Conservation (phyloP, 140 eudicot species). For the Bidens hawaiensis region DNA sequence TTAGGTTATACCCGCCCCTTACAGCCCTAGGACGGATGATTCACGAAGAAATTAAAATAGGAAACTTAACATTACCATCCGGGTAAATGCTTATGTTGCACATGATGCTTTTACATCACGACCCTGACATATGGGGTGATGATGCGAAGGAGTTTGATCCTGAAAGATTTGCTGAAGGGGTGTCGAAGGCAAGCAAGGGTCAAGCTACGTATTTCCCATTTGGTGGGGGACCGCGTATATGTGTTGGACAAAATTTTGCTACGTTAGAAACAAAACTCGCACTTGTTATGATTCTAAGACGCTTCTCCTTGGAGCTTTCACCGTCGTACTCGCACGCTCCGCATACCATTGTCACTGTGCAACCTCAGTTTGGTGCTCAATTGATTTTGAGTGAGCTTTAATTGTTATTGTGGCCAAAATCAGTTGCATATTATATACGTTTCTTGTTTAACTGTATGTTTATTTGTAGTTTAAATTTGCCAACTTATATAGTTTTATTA, state of each 20-base stretch:
- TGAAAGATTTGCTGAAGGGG: constrained; percentile 37
- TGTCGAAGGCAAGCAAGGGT: constrained; percentile 30
- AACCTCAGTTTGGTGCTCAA: constrained; percentile 56
- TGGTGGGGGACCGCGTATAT: constrained; percentile 44
- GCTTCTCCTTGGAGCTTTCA: constrained; percentile 43
- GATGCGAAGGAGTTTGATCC: constrained; percentile 41
- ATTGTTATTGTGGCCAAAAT: background rate
- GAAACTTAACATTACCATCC: constrained; percentile 32
- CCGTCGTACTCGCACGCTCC: constrained; percentile 51
- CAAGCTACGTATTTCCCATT: constrained; percentile 24
- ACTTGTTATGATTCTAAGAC: constrained; percentile 39
- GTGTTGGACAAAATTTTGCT: constrained; percentile 43
- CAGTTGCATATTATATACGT: background rate
- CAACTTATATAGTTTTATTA: too few relatives aligned
- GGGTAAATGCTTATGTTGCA: constrained; percentile 27
- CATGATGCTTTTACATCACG: constrained; percentile 30
- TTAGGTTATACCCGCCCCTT: constrained; percentile 46
- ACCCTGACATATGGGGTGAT: constrained; percentile 37
- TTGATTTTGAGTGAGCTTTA: constrained; percentile 18
- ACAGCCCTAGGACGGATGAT: constrained; percentile 18
- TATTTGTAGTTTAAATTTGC: background rate
- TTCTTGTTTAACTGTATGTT: background rate
- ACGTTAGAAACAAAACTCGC: constrained; percentile 41
- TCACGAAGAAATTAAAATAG: constrained; percentile 30
- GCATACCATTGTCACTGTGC: constrained; percentile 19